Percentiles rank a stretch among this genome's conserved stretches.
Conservation (phyloP, 495 filamentous ascomycete species). For the Hypoxylon cercidicola region DNA sequence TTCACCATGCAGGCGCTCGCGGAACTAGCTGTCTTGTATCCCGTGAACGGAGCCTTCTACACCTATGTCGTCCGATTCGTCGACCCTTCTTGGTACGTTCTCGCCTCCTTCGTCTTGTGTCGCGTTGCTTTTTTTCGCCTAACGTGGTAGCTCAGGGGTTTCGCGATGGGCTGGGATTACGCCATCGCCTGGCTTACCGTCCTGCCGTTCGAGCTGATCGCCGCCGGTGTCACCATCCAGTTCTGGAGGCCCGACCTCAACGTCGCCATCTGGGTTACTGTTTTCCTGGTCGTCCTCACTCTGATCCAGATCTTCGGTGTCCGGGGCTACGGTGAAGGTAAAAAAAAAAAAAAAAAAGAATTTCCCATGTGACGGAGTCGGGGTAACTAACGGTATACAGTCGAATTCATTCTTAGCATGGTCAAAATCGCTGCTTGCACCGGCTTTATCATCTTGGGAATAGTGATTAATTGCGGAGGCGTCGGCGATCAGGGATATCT, state of each 20-base stretch:
- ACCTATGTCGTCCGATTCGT: conserved; percentile 74
- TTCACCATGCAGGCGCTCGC: conserved; percentile 68
- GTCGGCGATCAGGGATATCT: conserved; percentile 76
- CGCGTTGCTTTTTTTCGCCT: neutral
- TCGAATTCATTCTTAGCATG: conserved; percentile 53
- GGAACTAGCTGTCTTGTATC: conserved; percentile 74
- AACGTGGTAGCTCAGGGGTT: conserved; percentile 60
- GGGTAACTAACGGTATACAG: conserved; percentile 52
- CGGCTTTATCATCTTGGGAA: conserved; percentile 63
- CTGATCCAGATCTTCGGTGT: conserved; percentile 75
- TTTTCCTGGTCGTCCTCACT: conserved; percentile 61
- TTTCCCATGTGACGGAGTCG: conserved; percentile 47
- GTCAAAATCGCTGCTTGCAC: conserved; percentile 53
- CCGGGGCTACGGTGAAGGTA: conserved; percentile 64
- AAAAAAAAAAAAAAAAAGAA: conserved; percentile 33
- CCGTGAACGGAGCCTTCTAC: conserved; percentile 66
- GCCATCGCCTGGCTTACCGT: conserved; percentile 67
- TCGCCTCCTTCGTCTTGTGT: neutral
- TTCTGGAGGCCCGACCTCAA: conserved; percentile 56
- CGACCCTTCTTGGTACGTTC: conserved; percentile 67
- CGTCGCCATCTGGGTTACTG: conserved; percentile 65
- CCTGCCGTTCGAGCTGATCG: conserved; percentile 62
- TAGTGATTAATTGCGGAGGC: conserved; percentile 62
- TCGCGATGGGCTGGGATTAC: conserved; percentile 83
- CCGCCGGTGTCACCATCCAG: conserved; percentile 58